Conservation (phyloP, 2,329 filamentous ascomycete genomes). For the Cryoendolithus antarcticus region DNA sequence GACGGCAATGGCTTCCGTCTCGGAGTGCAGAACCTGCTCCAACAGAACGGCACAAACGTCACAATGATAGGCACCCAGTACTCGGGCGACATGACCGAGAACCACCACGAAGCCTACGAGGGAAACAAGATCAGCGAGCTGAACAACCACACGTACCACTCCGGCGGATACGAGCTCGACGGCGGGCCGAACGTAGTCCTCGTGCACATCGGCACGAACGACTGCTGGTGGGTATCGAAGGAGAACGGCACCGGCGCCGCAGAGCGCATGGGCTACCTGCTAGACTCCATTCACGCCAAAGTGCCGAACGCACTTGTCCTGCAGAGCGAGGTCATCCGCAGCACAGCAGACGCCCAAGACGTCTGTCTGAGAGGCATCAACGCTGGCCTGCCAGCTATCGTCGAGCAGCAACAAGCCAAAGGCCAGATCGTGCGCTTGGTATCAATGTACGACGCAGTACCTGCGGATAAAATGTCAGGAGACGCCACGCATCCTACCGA, state of each 20-base stretch:
- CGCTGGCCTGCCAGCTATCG: not conserved
- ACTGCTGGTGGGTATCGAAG: slow-evolving; percentile 2
- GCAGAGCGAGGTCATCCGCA: not conserved
- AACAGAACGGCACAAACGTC: not conserved
- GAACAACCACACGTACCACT: not conserved
- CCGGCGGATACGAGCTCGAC: not conserved
- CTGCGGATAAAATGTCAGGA: not conserved
- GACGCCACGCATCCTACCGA: slow-evolving; percentile 2
- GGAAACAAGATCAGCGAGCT: not conserved
- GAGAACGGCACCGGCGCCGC: not conserved
- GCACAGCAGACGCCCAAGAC: slow-evolving; percentile 1
- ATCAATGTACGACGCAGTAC: slow-evolving; percentile 2
- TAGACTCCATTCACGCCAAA: not conserved
- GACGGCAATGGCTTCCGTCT: slow-evolving; percentile 4
- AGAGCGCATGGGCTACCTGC: not conserved
- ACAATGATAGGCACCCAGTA: slow-evolving; percentile 1
- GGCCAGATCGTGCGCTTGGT: not conserved
- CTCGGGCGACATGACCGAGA: slow-evolving; percentile 1
- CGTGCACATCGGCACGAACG: not conserved
- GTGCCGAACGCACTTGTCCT: not conserved
- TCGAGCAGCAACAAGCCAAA: not conserved
- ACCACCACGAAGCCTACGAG: slow-evolving; percentile 3
- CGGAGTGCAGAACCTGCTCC: not conserved
- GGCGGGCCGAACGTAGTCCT: not conserved
- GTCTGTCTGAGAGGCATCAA: slow-evolving; percentile 1